phyloP scores from a whole-genome alignment of 2,329 filamentous ascomycete species.

The Hypoxylon sp. region DNA sequence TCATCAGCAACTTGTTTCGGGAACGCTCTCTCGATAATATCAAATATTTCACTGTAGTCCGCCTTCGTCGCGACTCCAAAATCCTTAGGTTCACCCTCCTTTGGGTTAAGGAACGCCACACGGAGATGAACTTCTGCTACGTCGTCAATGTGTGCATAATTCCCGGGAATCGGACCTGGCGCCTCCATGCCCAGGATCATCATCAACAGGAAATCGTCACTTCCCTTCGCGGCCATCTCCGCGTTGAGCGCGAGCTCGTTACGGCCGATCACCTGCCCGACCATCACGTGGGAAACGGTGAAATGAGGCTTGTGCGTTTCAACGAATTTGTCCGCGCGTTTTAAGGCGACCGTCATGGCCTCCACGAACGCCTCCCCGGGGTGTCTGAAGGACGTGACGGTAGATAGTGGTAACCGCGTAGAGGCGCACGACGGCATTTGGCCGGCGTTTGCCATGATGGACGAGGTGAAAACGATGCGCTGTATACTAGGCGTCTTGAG shows the following conservation, averaged over 20 bases:
- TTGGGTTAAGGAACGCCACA: conserved; percentile 41
- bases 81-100: conserved; percentile 32
- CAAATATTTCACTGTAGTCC: conserved; percentile 45
- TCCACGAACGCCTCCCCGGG: conserved; percentile 44
- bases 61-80: conserved; percentile 47
- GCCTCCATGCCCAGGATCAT: conserved; percentile 44
- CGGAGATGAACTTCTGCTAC: conserved; percentile 46
- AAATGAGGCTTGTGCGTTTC: conserved; percentile 46
- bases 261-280: conserved; percentile 51
- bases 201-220: conserved; percentile 49
- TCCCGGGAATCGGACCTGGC: conserved; percentile 40
- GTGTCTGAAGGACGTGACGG: conserved; percentile 34
- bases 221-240: conserved; percentile 44
- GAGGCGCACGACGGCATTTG: conserved; percentile 36
- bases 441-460: conserved; percentile 46
- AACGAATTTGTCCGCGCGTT: conserved; percentile 46
- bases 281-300: conserved; percentile 47
- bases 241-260: conserved; percentile 51
- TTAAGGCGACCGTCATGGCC: conserved; percentile 46
- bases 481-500: conserved; percentile 45
- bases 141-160: conserved; percentile 49
- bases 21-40: conserved; percentile 45
- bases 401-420: conserved; percentile 44
- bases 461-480: conserved; percentile 52
- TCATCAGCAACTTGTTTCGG: conserved; percentile 48